Evolutionary conservation across 148 eudicot genomes (phyloP).

Genomic region (Persicaria maculosa): DNA sequence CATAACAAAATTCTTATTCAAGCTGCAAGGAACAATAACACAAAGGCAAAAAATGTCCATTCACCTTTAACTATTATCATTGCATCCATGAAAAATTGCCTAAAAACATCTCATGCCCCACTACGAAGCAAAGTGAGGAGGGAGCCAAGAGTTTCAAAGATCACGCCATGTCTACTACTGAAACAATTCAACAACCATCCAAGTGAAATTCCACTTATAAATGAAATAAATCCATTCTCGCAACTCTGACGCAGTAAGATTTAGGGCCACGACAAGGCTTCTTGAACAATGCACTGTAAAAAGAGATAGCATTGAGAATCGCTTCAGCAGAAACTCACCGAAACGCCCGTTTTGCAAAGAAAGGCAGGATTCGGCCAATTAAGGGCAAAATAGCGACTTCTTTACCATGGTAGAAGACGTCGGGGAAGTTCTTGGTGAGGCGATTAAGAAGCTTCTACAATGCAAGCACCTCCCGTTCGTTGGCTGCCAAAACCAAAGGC

Average conservation of each 20-base stretch:
- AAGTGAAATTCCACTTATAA: neutral
- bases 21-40: neutral
- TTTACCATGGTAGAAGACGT: conserved; percentile 75
- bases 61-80: conserved; percentile 66
- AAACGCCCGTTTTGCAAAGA: conserved; percentile 67
- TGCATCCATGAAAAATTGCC: conserved; percentile 64
- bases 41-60: neutral
- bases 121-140: conserved; percentile 77
- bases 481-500: conserved; percentile 27
- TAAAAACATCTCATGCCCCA: conserved; percentile 74
- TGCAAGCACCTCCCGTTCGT: conserved; percentile 80
- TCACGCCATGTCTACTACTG: conserved; percentile 65
- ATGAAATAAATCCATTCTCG: neutral
- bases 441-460: conserved; percentile 58
- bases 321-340: conserved; percentile 29
- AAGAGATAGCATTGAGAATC: neutral
- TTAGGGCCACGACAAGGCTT: neutral
- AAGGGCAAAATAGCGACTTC: conserved; percentile 59
- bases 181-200: conserved; percentile 11
- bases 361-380: conserved; percentile 74
- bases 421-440: conserved; percentile 72
- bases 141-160: conserved; percentile 70
- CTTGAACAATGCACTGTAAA: neutral
- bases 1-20: neutral
- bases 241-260: neutral